Evolutionary conservation across 1,284 basidiomycete genomes (phyloP), one percentile per base, ranked within the genome.

Genomic region (Austroboletus sp.): DNA sequence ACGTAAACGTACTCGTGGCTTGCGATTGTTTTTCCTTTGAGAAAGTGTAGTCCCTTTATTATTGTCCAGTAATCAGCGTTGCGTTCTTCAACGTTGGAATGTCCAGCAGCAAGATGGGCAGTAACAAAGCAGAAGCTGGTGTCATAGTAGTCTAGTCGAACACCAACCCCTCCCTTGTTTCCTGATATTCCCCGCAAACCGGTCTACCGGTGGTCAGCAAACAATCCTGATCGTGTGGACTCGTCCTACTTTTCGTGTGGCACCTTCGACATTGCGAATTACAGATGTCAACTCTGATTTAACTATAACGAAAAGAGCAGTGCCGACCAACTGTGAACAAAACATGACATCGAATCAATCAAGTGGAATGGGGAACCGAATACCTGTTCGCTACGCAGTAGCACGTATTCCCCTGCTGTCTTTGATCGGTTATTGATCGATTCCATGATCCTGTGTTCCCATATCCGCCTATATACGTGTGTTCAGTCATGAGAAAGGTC

Each of bases 161-260:
- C 89, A 3, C 86, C 93, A 6, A 96, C 89, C 9, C 91, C 94
- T 17, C 90, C 90, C 69, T 95, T 99, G 70, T 98, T 99, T 17
- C 96, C 96, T 5, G 90, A 92, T 79, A 98, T 92, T 12, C 96
- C 96, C 46, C 91, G 82, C 31, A 98, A 73, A 16, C 96, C 96
- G 4, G 96, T 98, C 89, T 93, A 58, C 48, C 52, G 49, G 37
- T 25, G 29, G 31, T 55, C 25, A 55, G 31, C 2, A n/a, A 15
- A 33, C 8, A 27, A 9, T 7, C 38, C 9, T 25, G 10, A 15
- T 21, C 7, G 19, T 33, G 17, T 34, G 36, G 31, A 42, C 37
- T 39, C 30, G 23, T 42, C 31, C 29, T 40, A 88, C 90, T 74
- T 98, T 99, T 56, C 91, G 85, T 25, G 87, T 86, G 4, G 92